Conservation (phyloP, 345 rosid genomes). For the Garcia nutans region DNA sequence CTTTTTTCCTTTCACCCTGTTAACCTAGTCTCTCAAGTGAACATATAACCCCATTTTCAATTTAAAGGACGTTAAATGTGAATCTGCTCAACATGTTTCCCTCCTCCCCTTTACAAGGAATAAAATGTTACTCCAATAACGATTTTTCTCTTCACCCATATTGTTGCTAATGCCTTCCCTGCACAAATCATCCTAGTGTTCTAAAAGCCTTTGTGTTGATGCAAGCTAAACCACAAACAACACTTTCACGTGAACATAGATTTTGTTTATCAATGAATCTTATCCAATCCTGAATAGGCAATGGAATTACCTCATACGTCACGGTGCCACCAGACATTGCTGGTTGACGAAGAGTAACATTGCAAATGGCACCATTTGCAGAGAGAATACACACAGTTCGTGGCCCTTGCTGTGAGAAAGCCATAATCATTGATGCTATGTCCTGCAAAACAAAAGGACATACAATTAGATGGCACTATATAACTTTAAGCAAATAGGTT, state of each 20-base stretch:
- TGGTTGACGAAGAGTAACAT: constrained; percentile 66
- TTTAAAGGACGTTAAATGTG: not conserved
- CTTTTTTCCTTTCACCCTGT: not conserved
- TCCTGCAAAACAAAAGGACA: constrained; percentile 49
- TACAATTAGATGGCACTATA: not conserved
- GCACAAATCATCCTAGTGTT: not conserved
- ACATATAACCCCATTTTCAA: not conserved
- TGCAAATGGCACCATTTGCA: constrained; percentile 77
- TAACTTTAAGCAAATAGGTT: not conserved
- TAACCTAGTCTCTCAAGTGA: not conserved
- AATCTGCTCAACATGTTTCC: not conserved
- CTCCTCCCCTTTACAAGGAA: not conserved
- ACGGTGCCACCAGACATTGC: constrained; percentile 49
- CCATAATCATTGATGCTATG: constrained; percentile 61
- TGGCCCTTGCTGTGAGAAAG: constrained; percentile 82
- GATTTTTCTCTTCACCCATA: not conserved
- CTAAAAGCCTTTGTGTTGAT: not conserved
- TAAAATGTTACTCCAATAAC: not conserved
- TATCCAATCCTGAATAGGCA: not conserved
- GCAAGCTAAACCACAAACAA: constrained; percentile 8
- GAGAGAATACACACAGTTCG: constrained; percentile 80
- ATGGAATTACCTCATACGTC: constrained; percentile 66
- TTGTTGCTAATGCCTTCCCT: not conserved
- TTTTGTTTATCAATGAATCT: constrained; percentile 8
- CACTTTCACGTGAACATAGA: constrained; percentile 3